phyloP scores from a whole-genome alignment of 805 yeast genomes.

The Lachancea sp. region DNA sequence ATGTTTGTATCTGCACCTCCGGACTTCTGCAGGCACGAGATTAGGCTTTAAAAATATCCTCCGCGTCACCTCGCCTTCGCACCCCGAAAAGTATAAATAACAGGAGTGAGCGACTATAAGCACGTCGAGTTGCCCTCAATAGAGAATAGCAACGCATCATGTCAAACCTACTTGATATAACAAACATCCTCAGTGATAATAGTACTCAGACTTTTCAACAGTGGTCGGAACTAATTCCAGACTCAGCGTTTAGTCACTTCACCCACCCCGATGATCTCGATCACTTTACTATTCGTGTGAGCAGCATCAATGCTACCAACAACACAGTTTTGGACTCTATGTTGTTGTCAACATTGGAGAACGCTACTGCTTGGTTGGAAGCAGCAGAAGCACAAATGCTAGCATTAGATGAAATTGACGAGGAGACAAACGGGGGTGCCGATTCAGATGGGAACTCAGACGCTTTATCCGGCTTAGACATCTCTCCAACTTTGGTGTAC shows the following conservation, averaged over 20 bases:
- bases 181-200: background rate
- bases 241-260: background rate
- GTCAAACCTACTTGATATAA: background rate
- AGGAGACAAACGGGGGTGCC: background rate
- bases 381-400: slow-evolving; percentile 2
- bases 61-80: too few species aligned
- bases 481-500: background rate
- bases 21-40: too few species aligned
- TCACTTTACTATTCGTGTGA: background rate
- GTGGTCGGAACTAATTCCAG: background rate
- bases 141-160: too few species aligned
- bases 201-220: background rate
- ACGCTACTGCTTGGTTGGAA: background rate
- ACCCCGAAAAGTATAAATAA: too few species aligned
- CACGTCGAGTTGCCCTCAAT: too few species aligned
- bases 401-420: slow-evolving; percentile 5
- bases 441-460: background rate
- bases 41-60: too few species aligned
- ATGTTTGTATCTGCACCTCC: too few species aligned
- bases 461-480: too few species aligned
- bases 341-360: background rate
- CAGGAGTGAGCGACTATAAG: too few species aligned
- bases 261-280: background rate
- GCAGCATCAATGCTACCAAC: background rate
- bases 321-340: background rate